Percentiles rank a stretch among this genome's conserved stretches.
Evolutionary conservation across 164 flowering plant genomes (phyloP).

Genomic region (Houttuynia cordata): DNA sequence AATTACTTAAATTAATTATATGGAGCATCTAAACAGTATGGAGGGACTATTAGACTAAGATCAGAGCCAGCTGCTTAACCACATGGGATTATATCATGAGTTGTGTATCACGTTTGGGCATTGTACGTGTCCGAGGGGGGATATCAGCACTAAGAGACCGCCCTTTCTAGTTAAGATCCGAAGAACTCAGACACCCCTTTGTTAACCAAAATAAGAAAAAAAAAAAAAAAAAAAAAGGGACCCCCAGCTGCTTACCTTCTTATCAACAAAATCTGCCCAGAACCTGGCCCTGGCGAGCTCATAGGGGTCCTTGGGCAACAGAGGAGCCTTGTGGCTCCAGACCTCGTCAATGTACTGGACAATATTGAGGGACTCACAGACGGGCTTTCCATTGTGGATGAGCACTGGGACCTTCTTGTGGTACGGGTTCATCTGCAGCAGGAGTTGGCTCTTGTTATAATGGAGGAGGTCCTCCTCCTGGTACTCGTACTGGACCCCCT

Average conservation of each 20-base stretch:
- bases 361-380: slow-evolving; percentile 17
- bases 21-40: no score
- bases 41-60: no score
- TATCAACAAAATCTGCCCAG: slow-evolving; percentile 14
- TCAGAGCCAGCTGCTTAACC: neutral
- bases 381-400: slow-evolving; percentile 12
- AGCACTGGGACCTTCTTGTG: slow-evolving; percentile 17
- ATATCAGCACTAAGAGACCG: no score
- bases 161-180: no score
- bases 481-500: slow-evolving; percentile 22
- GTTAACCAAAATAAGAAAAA: no score
- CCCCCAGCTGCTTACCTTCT: slow-evolving; percentile 6
- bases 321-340: slow-evolving; percentile 8
- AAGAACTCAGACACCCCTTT: no score
- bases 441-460: slow-evolving; percentile 7
- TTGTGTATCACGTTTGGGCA: no score
- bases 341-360: slow-evolving; percentile 13
- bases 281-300: slow-evolving; percentile 9
- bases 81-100: neutral
- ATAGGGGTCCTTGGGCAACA: slow-evolving; percentile 15
- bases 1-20: no score
- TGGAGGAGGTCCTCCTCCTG: slow-evolving; percentile 9
- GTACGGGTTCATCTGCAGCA: slow-evolving; percentile 11
- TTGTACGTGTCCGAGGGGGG: no score
- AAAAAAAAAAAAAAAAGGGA: no score